Evolutionary conservation across 2,329 filamentous ascomycete genomes (phyloP).

Genomic region (Beauveria pseudobassiana): DNA sequence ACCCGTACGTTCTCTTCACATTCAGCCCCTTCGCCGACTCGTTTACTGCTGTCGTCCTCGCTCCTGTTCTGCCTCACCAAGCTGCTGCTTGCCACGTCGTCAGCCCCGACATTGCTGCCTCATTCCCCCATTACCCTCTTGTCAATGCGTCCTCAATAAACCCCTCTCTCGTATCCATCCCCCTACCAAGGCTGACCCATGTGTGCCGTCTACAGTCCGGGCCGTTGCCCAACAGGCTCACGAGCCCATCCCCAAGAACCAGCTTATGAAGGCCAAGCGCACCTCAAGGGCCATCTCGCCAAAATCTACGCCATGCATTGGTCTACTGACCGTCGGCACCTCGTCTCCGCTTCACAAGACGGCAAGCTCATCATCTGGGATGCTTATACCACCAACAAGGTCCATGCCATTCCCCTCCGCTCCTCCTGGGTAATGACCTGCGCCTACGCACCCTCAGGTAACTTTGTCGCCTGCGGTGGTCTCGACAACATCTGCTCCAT

Average conservation of each 20-base stretch:
- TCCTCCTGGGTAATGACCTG: constrained; percentile 99
- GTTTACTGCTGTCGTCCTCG: constrained; percentile 10
- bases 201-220: constrained; percentile 54
- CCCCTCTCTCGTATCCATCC: constrained; percentile 11
- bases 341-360: constrained; percentile 96
- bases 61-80: constrained; percentile 3
- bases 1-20: constrained; percentile 63
- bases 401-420: constrained; percentile 92
- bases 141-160: background rate
- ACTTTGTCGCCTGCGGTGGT: constrained; percentile 97
- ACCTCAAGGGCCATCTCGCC: constrained; percentile 96
- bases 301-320: constrained; percentile 99
- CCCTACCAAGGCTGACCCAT: background rate
- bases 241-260: constrained; percentile 82
- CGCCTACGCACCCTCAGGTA: constrained; percentile 95
- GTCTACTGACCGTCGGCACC: constrained; percentile 95
- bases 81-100: background rate
- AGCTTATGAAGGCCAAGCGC: constrained; percentile 93
- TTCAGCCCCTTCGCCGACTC: constrained; percentile 12
- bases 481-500: constrained; percentile 99
- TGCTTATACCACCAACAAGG: constrained; percentile 98
- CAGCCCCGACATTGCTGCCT: background rate
- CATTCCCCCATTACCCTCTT: background rate
- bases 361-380: constrained; percentile 99
- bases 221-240: constrained; percentile 88